These are phyloP conservation scores for Styphnolobium japonicum DNA, from an alignment of 306 rosid genomes.

Conservation along the genomic window DNA sequence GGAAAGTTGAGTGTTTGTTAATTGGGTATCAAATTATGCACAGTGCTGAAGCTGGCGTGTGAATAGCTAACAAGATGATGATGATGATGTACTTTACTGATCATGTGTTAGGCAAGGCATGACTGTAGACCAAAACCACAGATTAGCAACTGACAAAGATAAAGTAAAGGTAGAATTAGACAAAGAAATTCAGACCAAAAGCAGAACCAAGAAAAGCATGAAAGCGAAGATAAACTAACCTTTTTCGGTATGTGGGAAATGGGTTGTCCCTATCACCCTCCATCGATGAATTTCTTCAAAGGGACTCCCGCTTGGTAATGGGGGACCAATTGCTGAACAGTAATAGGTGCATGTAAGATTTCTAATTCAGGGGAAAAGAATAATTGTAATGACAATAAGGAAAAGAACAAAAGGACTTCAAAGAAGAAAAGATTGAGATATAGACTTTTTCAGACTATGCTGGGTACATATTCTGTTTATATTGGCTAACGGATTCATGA, in stretches of 20 bases:
- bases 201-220: conserved; percentile 56
- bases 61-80: conserved; percentile 49
- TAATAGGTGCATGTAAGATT: conserved; percentile 40
- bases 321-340: conserved; percentile 74
- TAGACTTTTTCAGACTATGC: conserved; percentile 38
- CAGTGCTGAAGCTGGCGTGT: conserved; percentile 38
- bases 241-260: conserved; percentile 89
- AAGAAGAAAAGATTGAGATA: conserved; percentile 31
- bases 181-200: conserved; percentile 54
- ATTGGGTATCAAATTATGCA: conserved; percentile 46
- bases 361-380: conserved; percentile 27
- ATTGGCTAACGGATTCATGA: conserved; percentile 30
- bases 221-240: conserved; percentile 56
- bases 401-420: conserved; percentile 37
- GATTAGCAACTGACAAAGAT: conserved; percentile 59
- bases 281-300: conserved; percentile 51
- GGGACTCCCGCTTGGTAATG: conserved; percentile 59
- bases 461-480: conserved; percentile 33
- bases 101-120: conserved; percentile 45
- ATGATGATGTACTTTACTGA: conserved; percentile 47
- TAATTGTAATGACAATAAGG: conserved; percentile 18
- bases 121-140: conserved; percentile 50
- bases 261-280: conserved; percentile 74
- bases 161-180: conserved; percentile 50
- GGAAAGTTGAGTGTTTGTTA: conserved; percentile 39